These are phyloP conservation scores for Quercus lobata DNA, from an alignment of 331 rosid genomes.

Conservation along the genomic window DNA sequence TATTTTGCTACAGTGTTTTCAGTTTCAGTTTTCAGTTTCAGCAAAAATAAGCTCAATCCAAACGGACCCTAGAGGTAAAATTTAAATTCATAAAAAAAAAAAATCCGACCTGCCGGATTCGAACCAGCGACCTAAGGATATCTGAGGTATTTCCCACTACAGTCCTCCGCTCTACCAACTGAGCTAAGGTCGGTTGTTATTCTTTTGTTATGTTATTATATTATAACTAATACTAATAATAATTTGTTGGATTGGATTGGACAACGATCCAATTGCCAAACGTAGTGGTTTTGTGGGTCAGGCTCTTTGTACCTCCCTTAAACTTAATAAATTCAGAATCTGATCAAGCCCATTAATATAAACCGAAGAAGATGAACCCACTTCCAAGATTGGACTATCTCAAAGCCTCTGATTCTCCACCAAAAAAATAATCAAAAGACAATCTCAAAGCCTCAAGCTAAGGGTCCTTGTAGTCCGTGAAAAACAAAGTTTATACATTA, in stretches of 20 bases:
- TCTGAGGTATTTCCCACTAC: not conserved
- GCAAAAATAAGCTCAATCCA: no score
- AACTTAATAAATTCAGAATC: not conserved
- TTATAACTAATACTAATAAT: no score
- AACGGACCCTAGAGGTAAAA: no score
- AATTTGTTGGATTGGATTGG: not conserved
- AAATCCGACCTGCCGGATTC: constrained; percentile 84
- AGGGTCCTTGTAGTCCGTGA: no score
- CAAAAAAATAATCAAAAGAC: no score
- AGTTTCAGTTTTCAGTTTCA: no score
- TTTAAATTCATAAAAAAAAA: no score
- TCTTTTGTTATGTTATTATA: not conserved
- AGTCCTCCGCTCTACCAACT: constrained; percentile 13
- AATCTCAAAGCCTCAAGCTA: not conserved
- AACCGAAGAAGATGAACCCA: not conserved
- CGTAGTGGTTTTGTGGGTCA: not conserved
- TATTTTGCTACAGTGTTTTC: no score
- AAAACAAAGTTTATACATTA: no score
- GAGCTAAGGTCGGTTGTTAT: not conserved
- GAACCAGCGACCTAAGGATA: constrained; percentile 68
- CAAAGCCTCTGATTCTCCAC: not conserved
- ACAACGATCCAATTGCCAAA: not conserved
- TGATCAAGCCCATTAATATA: not conserved
- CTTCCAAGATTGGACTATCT: not conserved
- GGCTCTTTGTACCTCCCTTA: not conserved